Base-by-base conservation (phyloP, 2,329 filamentous ascomycete species). In the Tolypocladium paradoxum region DNA sequence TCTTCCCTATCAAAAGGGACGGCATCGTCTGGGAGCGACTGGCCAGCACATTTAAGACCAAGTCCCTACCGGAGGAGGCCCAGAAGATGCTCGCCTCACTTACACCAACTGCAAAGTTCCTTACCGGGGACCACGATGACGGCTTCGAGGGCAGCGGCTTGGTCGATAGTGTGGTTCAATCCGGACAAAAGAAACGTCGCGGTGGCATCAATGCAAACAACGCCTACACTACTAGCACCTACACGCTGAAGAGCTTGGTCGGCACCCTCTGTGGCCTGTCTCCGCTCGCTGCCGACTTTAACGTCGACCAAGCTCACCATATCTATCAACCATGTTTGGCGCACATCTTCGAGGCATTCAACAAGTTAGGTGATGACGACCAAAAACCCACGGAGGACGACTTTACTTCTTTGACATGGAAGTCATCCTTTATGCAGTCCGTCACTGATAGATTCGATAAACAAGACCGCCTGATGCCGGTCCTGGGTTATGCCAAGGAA, bases 251-350 rank as follows among this genome's bases (percentile, higher is more conserved):
- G 58, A 73, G 71, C 51, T 49, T 74, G 31, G 63, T 66, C 0
- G 72, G 66, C 6, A 70, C 69, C 2, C 53, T 74, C 6, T 75
- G 73, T 45, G 73, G 73, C 6, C 57, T 74, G 20, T 65, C 62
- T 0, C 71, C 73, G 0, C 57, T 75, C 3, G 64, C 71, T 2
- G 68, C 64, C 4, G 71, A 74, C 43, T 71, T 72, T 52, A 73
- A 75, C 48, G 62, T 64, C 22, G 73, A 75, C 52, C 67, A 67
- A 43, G 56, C 65, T 16, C 62, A 72, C 27, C 69, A 74, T 48
- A 61, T 74, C 29, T 75, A 75, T 55, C 73, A 75, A 38, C 73
- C 73, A 0, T 75, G 73, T 45, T 53, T 75, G 54, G 66, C 73
- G 1, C 72, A 69, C 1, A 57, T 68, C 14, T 54, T 69, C 2